Conservation (phyloP, 2,329 filamentous ascomycete species). For the Stemphylium beticola region DNA sequence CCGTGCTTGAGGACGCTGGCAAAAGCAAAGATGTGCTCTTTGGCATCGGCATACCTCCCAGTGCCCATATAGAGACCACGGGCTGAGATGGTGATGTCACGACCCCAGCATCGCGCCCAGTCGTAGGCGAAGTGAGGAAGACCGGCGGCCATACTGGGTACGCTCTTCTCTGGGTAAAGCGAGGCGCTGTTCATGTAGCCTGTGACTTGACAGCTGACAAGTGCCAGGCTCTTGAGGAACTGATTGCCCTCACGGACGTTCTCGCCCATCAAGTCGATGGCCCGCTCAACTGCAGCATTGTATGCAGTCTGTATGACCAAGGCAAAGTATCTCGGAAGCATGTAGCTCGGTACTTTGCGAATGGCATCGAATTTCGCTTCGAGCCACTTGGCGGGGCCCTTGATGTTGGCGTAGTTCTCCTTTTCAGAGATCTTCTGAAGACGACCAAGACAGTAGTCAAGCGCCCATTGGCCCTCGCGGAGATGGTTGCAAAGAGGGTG, state of each 20-base stretch:
- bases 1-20: slow-evolving; percentile 96
- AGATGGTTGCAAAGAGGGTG: slow-evolving; percentile 94
- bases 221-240: slow-evolving; percentile 85
- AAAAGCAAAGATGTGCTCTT: slow-evolving; percentile 93
- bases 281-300: slow-evolving; percentile 78
- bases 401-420: slow-evolving; percentile 67
- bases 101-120: slow-evolving; percentile 97
- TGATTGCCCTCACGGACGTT: slow-evolving; percentile 82
- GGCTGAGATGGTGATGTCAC: slow-evolving; percentile 95
- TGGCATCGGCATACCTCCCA: slow-evolving; percentile 84
- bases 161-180: slow-evolving; percentile 81
- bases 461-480: slow-evolving; percentile 86
- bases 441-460: slow-evolving; percentile 84
- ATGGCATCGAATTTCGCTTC: slow-evolving; percentile 85
- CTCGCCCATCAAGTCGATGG: slow-evolving; percentile 77
- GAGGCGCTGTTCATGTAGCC: slow-evolving; percentile 90
- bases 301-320: slow-evolving; percentile 88
- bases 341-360: slow-evolving; percentile 81
- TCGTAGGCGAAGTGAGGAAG: slow-evolving; percentile 91
- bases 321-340: slow-evolving; percentile 92
- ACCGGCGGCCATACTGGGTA: slow-evolving; percentile 88
- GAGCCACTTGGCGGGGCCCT: slow-evolving; percentile 76
- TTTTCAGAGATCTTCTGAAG: slow-evolving; percentile 74
- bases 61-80: slow-evolving; percentile 91
- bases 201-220: slow-evolving; percentile 91